phyloP scores from a whole-genome alignment of 176 grass and related monocot species.

The Panicum miliaceum region DNA sequence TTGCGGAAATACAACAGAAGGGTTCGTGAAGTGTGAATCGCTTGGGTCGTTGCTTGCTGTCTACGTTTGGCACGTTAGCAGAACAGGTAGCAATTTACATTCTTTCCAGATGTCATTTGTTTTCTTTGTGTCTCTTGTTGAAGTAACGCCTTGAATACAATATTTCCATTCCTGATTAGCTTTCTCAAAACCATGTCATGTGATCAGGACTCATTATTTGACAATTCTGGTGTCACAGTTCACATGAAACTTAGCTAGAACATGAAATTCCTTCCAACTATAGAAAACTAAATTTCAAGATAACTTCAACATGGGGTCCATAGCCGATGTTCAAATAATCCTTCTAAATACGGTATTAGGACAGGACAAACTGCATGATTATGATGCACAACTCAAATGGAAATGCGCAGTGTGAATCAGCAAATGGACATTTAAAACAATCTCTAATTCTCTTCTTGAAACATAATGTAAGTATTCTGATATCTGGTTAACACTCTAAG shows the following conservation, averaged over 20 bases:
- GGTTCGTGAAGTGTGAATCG: neutral
- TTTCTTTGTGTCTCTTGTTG: neutral
- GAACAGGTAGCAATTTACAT: conserved; percentile 22
- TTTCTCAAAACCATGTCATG: conserved; percentile 4
- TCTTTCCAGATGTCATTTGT: neutral
- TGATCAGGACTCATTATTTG: neutral
- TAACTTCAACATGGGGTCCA: neutral
- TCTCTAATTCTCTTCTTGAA: neutral
- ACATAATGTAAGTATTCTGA: neutral
- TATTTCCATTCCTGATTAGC: neutral
- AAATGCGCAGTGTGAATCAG: neutral
- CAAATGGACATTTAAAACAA: neutral
- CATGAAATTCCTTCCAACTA: neutral
- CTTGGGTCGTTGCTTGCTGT: neutral
- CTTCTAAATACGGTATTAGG: neutral
- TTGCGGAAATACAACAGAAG: conserved; percentile 40
- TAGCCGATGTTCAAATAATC: neutral
- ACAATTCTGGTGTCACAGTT: neutral
- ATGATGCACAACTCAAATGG: neutral
- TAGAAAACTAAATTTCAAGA: neutral
- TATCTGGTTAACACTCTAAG: neutral
- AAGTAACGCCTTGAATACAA: neutral
- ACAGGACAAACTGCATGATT: neutral
- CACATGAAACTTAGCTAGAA: neutral
- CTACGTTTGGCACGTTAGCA: neutral